Base-by-base conservation (phyloP, 441 rosid species). In the Brassica hybrid region DNA sequence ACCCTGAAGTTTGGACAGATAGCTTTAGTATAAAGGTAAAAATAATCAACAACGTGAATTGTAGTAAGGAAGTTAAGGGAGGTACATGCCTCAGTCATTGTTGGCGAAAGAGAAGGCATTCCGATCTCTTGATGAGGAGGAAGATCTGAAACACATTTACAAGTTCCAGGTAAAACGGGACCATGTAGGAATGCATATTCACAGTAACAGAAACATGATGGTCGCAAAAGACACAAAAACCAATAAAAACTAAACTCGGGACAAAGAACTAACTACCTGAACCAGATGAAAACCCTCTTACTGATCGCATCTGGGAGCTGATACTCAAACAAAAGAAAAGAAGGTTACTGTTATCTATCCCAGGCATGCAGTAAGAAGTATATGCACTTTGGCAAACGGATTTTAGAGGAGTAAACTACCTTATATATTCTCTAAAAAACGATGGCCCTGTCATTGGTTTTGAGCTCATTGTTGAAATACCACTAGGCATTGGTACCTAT, bases 31-130 rank as follows among this genome's bases (percentile, higher is more conserved):
- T 58, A 75, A 56, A 32, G 8, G 13, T 41, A n/a, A 30, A 63
- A n/a, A 54, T 0, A 4, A 38, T 36, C 5, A 18, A 18, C 16
- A 73, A 73, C 16, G 48, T 54, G 18, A 61, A 25, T 58, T 7
- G 11, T 36, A 11, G 30, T 38, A 32, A 74, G 50, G 61, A 72
- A 75, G 63, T 67, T 38, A 6, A 59, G 6, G 45, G 65, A 65
- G 65, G 54, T 72, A 45, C 89, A 74, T 85, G 81, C 99, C 97
- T 95, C 99, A 7, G 91, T 90, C 97, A 96, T 96, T 73, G 99
- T 93, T 60, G 98, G 99, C 2, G 99, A 96, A 65, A 96, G 97
- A 56, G 98, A 96, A 82, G 99, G 99, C 99, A 96, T 96, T 76
- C 99, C 98, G 25, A 96, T 90, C 85, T 90, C 97, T 82, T 96